A percentile compares a stretch with the other conserved stretches of the same genome.
Evolutionary conservation across 805 yeast species (phyloP).

Genomic region (Saccharomycopsis sp.): DNA sequence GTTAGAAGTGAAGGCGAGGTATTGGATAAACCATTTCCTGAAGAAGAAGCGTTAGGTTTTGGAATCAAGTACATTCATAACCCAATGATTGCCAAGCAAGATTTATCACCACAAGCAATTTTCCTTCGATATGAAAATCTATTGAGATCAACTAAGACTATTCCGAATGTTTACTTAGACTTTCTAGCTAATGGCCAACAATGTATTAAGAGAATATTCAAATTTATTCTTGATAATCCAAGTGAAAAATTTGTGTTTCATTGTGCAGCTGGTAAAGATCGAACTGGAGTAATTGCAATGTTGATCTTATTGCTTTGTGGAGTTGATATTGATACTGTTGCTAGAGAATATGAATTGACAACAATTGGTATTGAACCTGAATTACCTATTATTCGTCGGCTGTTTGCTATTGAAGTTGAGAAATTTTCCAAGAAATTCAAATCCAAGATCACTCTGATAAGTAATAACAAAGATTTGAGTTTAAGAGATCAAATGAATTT

Average conservation of each 20-base stretch:
- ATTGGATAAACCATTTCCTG: slow-evolving; percentile 26
- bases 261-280: slow-evolving; percentile 83
- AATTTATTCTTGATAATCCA: slow-evolving; percentile 48
- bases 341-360: slow-evolving; percentile 74
- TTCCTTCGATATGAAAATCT: slow-evolving; percentile 49
- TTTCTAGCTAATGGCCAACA: slow-evolving; percentile 44
- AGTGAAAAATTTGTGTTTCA: slow-evolving; percentile 50
- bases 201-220: slow-evolving; percentile 45
- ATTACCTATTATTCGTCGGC: slow-evolving; percentile 32
- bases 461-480: slow-evolving; percentile 24
- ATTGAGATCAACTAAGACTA: slow-evolving; percentile 54
- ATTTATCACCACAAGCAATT: slow-evolving; percentile 58
- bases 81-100: slow-evolving; percentile 29
- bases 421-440: slow-evolving; percentile 27
- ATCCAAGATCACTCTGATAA: too few relatives aligned
- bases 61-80: slow-evolving; percentile 10
- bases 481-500: slow-evolving; percentile 6
- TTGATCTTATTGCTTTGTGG: slow-evolving; percentile 55
- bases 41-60: neutral
- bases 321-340: slow-evolving; percentile 56
- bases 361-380: slow-evolving; percentile 54
- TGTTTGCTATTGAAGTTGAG: slow-evolving; percentile 30
- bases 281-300: slow-evolving; percentile 74
- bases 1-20: slow-evolving; percentile 58
- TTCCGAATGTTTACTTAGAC: slow-evolving; percentile 53